phyloP scores from a whole-genome alignment of 371 early-diverging fungal genomes.

The Mucor sp. region DNA sequence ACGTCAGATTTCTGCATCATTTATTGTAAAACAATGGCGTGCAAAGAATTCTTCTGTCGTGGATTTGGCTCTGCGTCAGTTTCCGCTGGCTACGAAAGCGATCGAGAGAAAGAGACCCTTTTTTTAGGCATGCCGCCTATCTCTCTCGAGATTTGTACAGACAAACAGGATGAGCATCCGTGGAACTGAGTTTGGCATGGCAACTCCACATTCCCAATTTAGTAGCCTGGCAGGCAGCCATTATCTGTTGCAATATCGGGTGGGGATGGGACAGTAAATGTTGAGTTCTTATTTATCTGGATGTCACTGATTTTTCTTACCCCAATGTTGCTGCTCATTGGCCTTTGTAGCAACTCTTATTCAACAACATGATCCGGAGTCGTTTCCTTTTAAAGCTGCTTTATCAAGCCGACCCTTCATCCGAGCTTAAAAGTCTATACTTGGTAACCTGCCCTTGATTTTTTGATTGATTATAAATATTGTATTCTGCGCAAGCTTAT shows the following conservation, averaged over 20 bases:
- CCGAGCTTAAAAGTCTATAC: constrained; percentile 15
- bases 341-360: constrained; percentile 1
- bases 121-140: neutral
- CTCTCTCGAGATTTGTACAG: neutral
- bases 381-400: constrained; percentile 11
- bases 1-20: constrained; percentile 13
- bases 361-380: constrained; percentile 7
- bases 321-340: neutral
- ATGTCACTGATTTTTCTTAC: neutral
- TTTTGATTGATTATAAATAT: neutral
- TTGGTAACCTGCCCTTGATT: constrained; percentile 7
- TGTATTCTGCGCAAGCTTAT: neutral
- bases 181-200: neutral
- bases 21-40: neutral
- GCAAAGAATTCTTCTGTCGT: neutral
- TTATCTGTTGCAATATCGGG: neutral
- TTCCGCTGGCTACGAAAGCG: neutral
- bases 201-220: neutral
- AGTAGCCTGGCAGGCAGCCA: neutral
- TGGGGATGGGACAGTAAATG: neutral
- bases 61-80: neutral
- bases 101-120: neutral
- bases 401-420: constrained; percentile 13
- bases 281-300: neutral
- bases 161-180: neutral